Evolutionary conservation across 2,329 filamentous ascomycete genomes (phyloP).

Genomic region (Exophiala calicioides): DNA sequence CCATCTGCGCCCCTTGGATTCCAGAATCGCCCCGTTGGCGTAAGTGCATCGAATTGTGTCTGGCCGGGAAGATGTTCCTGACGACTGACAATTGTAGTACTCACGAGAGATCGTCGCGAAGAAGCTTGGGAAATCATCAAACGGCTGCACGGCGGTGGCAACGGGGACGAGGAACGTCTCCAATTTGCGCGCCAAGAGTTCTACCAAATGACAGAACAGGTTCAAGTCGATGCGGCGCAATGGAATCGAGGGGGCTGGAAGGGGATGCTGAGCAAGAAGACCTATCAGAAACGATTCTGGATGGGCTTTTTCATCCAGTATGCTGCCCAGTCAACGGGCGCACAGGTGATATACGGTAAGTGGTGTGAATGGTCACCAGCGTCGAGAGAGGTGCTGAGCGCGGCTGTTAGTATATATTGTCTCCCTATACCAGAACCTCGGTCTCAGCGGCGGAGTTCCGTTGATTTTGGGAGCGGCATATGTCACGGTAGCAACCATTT

Average conservation of each 20-base stretch:
- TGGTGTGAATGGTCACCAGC: slow-evolving; percentile 11
- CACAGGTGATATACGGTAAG: slow-evolving; percentile 37
- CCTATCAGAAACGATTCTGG: slow-evolving; percentile 27
- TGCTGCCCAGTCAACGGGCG: slow-evolving; percentile 26
- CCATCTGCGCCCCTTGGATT: slow-evolving; percentile 45
- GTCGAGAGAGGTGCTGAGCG: slow-evolving; percentile 2
- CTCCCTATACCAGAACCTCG: slow-evolving; percentile 25
- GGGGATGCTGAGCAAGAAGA: slow-evolving; percentile 23
- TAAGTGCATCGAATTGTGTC: slow-evolving; percentile 11
- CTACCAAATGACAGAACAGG: slow-evolving; percentile 28
- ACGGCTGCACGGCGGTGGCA: slow-evolving; percentile 38
- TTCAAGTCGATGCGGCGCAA: slow-evolving; percentile 17
- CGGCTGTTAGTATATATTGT: slow-evolving; percentile 19
- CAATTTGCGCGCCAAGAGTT: slow-evolving; percentile 27
- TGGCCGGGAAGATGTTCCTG: not conserved
- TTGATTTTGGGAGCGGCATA: slow-evolving; percentile 26
- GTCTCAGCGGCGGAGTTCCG: slow-evolving; percentile 20
- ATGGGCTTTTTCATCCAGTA: slow-evolving; percentile 28
- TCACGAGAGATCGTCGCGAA: slow-evolving; percentile 48
- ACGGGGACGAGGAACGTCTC: slow-evolving; percentile 15
- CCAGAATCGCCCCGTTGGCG: slow-evolving; percentile 54
- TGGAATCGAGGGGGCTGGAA: slow-evolving; percentile 21
- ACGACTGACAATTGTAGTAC: slow-evolving; percentile 7
- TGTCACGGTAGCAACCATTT: slow-evolving; percentile 26
- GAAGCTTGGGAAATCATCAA: slow-evolving; percentile 49